Evolutionary conservation across 768 basidiomycete species (phyloP).

Genomic region (Rhodosporidiobolus sp.): DNA sequence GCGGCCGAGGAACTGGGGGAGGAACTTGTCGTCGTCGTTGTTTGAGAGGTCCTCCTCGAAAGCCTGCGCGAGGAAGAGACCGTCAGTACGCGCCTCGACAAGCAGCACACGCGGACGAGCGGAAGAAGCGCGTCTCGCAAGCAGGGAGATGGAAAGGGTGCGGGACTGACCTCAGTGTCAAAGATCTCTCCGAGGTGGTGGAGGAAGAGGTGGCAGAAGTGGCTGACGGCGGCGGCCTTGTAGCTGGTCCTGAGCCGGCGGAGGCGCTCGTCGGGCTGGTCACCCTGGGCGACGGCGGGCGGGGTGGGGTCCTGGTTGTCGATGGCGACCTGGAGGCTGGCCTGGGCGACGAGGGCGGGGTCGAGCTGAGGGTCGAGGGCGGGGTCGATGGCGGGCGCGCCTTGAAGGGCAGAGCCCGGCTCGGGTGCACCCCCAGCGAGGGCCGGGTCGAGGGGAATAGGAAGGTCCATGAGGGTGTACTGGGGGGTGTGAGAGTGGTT

Average conservation of each 20-base stretch:
- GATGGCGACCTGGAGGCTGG: neutral
- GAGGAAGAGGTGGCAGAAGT: conserved; percentile 33
- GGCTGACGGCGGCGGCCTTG: conserved; percentile 20
- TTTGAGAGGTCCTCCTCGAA: conserved; percentile 31
- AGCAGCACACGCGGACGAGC: neutral
- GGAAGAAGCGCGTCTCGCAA: neutral
- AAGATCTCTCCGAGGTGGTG: conserved; percentile 24
- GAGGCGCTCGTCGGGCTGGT: neutral
- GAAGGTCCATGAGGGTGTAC: neutral
- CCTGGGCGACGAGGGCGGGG: neutral
- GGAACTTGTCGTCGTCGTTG: conserved; percentile 6
- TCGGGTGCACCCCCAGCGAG: neutral
- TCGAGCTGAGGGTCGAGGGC: neutral
- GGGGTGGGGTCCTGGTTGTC: neutral
- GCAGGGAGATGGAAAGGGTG: neutral
- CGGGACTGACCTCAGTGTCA: conserved; percentile 24
- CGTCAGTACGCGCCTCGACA: neutral
- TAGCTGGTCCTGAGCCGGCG: conserved; percentile 4
- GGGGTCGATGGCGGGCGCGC: conserved; percentile 1
- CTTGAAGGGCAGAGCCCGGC: too few relatives aligned
- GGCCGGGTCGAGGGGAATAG: neutral
- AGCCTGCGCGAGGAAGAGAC: conserved; percentile 6
- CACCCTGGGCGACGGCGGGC: neutral
- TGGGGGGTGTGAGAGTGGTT: too few relatives aligned
- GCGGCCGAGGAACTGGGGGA: conserved; percentile 33